These are phyloP conservation scores for Alternaria incomplexa DNA, from an alignment of 2,329 filamentous ascomycete species.

Conservation along the genomic window DNA sequence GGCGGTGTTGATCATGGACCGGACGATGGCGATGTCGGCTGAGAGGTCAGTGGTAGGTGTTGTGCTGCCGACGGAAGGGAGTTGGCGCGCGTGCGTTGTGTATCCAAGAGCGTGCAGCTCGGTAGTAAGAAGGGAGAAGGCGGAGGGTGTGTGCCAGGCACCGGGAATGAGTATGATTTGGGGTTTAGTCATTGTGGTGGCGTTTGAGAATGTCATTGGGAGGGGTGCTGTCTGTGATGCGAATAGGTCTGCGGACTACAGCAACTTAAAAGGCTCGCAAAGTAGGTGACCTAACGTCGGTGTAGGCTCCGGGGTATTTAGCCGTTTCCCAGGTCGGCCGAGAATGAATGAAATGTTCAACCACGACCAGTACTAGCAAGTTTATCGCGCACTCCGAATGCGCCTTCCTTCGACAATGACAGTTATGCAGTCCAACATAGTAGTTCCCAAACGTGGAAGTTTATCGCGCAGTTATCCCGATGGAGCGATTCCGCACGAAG, in stretches of 20 bases:
- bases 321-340: neutral
- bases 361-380: neutral
- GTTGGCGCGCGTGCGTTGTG: constrained; percentile 29
- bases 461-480: neutral
- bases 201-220: neutral
- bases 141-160: constrained; percentile 45
- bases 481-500: neutral
- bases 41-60: constrained; percentile 36
- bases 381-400: neutral
- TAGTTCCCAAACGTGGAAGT: neutral
- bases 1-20: constrained; percentile 40
- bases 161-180: constrained; percentile 48
- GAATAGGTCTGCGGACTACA: too few relatives aligned
- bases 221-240: too few relatives aligned
- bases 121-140: constrained; percentile 30
- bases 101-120: constrained; percentile 43
- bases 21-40: constrained; percentile 45
- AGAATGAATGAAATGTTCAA: too few relatives aligned
- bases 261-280: neutral
- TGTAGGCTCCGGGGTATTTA: neutral
- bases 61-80: constrained; percentile 36
- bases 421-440: neutral
- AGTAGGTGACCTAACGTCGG: neutral
- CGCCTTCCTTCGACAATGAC: neutral
- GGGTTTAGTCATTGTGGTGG: constrained; percentile 33